Conservation (phyloP, 169 alveolate genomes). For the Miamiensis avidus region DNA sequence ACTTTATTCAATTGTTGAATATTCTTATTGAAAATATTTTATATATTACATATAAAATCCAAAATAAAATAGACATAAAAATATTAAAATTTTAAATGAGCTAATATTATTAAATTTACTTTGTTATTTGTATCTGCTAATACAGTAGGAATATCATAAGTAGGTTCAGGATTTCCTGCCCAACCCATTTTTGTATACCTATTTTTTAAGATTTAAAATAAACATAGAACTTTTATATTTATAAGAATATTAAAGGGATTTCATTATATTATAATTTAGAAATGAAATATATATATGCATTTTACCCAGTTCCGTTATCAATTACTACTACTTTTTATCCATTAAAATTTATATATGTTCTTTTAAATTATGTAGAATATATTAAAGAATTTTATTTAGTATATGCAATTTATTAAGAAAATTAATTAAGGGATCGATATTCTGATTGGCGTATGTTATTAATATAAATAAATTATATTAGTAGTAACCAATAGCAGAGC, state of each 20-base stretch:
- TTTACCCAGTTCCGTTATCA: slow-evolving; percentile 34
- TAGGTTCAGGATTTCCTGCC: slow-evolving; percentile 77
- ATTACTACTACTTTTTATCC: slow-evolving; percentile 7
- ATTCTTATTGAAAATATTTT: too few species aligned
- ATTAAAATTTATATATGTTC: too few species aligned
- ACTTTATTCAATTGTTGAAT: too few species aligned
- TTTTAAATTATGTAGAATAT: too few species aligned
- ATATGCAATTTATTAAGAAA: too few species aligned
- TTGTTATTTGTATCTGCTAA: slow-evolving; percentile 64
- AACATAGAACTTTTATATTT: neutral
- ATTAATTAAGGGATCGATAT: too few species aligned
- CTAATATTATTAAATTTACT: slow-evolving; percentile 32
- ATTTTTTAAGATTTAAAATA: neutral
- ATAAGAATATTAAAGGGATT: neutral
- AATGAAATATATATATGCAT: neutral
- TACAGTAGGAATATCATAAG: slow-evolving; percentile 67
- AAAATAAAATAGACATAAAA: neutral
- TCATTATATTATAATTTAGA: neutral
- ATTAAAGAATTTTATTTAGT: too few species aligned
- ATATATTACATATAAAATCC: too few species aligned
- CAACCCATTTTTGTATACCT: slow-evolving; percentile 82
- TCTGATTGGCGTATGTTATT: too few species aligned
- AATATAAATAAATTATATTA: too few species aligned
- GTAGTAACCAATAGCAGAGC: too few species aligned
- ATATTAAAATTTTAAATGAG: neutral